Base-by-base conservation (phyloP, 2,329 filamentous ascomycete genomes). In the Chalaropsis thielavioides region DNA sequence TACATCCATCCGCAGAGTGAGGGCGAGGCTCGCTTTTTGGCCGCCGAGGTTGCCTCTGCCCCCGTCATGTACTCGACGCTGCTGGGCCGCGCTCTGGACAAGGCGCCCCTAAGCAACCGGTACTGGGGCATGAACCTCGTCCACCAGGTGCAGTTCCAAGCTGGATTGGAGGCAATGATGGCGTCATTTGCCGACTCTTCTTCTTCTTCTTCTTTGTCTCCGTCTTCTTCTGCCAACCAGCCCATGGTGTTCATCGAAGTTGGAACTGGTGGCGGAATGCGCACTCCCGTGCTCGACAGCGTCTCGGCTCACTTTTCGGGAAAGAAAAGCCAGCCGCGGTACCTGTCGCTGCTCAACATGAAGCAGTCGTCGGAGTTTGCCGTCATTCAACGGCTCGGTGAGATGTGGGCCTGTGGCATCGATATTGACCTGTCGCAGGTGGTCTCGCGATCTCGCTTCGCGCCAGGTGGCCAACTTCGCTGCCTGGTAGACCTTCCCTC, bases 71-170 rank as follows among this genome's bases (percentile, higher is more conserved):
- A 77, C 66, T 80, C 78, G 0, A 75, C 77, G 0, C 79, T 13
- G 73, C 72, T 11, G 74, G 76, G n/a, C 1, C n/a, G 49, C 10
- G 63, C 19, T 8, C 65, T 19, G 7, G 49, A 24, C 51, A 46
- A 64, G 44, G 17, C 22, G 51, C 51, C 49, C 15, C 68, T 79
- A 0, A 70, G 71, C 7, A 69, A 71, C 0, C 63, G 68, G 0
- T 82, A 81, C 68, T 82, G 80, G 80, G 72, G 73, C 1, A 69
- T 72, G 1, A 81, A 81, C 63, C 69, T 81, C 69, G 73, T 75
- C 0, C 75, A 74, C 1, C 74, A 75, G 0, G 80, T 82, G 8
- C 72, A 74, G 3, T 81, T 79, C 67, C 70, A 74, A 7, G 70
- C 72, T 5, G 78, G 78, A 0, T 67, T 81, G 2, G 67, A 71